Conservation (phyloP, 306 rosid genomes). For the Geum urbanum region DNA sequence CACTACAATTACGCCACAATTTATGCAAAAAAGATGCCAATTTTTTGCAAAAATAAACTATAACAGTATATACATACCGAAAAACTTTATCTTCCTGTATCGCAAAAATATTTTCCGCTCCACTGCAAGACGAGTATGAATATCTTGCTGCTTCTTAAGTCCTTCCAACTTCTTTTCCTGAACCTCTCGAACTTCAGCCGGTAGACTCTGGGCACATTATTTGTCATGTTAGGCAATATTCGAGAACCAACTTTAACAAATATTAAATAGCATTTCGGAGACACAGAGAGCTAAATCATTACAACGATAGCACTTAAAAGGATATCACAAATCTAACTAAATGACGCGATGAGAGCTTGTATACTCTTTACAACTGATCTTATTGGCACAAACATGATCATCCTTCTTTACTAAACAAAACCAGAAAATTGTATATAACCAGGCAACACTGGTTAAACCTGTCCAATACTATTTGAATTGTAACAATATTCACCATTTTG, state of each 20-base stretch:
- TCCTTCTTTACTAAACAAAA: neutral
- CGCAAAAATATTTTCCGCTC: slow-evolving; percentile 83
- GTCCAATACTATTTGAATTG: too few species aligned
- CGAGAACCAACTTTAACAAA: neutral
- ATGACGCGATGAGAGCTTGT: neutral
- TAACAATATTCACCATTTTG: too few species aligned
- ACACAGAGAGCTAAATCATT: neutral
- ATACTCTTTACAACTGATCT: neutral
- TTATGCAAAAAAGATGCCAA: neutral
- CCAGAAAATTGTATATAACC: neutral
- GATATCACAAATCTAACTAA: neutral
- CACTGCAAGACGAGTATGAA: slow-evolving; percentile 74
- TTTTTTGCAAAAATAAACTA: neutral
- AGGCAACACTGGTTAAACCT: neutral
- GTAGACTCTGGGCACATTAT: slow-evolving; percentile 46
- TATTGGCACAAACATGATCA: neutral
- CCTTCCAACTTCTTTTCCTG: slow-evolving; percentile 76
- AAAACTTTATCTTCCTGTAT: slow-evolving; percentile 83
- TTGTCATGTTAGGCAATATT: slow-evolving; percentile 6
- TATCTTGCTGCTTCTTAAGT: slow-evolving; percentile 86
- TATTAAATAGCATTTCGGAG: neutral
- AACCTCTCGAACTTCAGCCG: slow-evolving; percentile 62
- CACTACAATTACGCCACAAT: neutral
- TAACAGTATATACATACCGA: slow-evolving; percentile 38
- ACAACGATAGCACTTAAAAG: neutral